Evolutionary conservation across 371 early-diverging fungal species (phyloP), one percentile per base, ranked within the genome.

Genomic region (Synchytrium microbalum): DNA sequence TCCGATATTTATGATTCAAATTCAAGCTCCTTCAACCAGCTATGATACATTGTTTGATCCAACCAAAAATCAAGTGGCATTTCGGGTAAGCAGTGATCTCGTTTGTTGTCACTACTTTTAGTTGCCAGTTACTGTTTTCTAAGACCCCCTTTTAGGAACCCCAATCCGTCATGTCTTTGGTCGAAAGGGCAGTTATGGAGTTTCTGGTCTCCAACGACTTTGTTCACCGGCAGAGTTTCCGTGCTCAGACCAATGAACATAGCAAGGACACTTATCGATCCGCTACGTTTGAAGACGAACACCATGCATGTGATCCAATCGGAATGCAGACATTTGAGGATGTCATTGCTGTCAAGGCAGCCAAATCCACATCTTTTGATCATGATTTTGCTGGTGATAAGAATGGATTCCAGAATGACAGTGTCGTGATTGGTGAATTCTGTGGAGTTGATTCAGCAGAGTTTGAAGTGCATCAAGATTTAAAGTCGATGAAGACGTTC

Each of bases 1-100:
- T 61, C 85, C 85, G 0, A 74, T 85, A 1, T 87, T 75, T 62
- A 63, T 84, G 2, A 72, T 86, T 2, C 71, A 74, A 30, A 38
- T 85, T 16, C 64, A 58, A 2, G 78, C 79, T 46, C 77, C 76
- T 0, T 52, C 69, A 5, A 65, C 60, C 16, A 59, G 60, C 28
- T 81, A 74, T 64, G 82, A 87, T 46, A 68, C 85, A 2, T 73
- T 72, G 19, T 61, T 72, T 23, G 82, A 82, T 63, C 77, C 82
- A 0, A 51, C 71, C 14, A 82, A 82, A 57, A 71, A 62, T 23
- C 67, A 65, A 2, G 74, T 79, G 2, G 69, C 72, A 26, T 82
- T 82, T 61, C 57, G 69, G 70, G 81, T 78, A 61, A 62, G 59
- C 31, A 19, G 46, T 5, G 46, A 10, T 27, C 54, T 58, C 28